Evolutionary conservation across 352 stramenopile genomes (phyloP).

Genomic region (Phytopythium sindhum): DNA sequence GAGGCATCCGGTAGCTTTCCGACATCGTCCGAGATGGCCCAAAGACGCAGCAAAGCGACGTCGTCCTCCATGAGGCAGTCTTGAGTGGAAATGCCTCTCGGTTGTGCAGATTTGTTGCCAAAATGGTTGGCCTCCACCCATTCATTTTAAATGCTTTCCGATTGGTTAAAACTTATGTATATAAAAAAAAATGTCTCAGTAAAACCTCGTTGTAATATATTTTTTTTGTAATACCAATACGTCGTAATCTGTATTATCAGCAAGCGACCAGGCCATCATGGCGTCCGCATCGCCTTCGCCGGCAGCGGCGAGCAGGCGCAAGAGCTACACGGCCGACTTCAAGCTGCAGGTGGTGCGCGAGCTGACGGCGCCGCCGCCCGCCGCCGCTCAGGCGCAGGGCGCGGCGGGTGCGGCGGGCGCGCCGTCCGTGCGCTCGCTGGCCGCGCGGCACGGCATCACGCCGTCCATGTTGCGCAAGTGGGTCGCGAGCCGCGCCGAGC

Average conservation of each 20-base stretch:
- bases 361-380: slow-evolving; percentile 4
- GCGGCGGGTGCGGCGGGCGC: background rate
- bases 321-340: slow-evolving; percentile 25
- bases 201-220: background rate
- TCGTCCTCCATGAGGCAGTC: background rate
- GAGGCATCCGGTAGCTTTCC: too few species aligned
- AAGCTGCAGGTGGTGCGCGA: slow-evolving; percentile 28
- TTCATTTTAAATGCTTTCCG: too few species aligned
- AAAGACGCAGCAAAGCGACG: background rate
- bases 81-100: too few species aligned
- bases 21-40: background rate
- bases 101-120: too few species aligned
- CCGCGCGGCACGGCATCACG: slow-evolving; percentile 19
- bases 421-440: slow-evolving; percentile 17
- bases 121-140: too few species aligned
- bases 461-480: slow-evolving; percentile 32
- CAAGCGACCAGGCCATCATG: too few species aligned
- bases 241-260: slow-evolving; percentile 5
- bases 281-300: too few species aligned
- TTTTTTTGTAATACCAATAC: background rate
- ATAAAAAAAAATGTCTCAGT: background rate
- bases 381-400: background rate
- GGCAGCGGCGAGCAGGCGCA: background rate
- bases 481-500: slow-evolving; percentile 14
- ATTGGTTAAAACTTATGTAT: background rate